These are phyloP conservation scores for Cystoderma amianthinum DNA, from an alignment of 768 basidiomycete species.

Conservation along the genomic window DNA sequence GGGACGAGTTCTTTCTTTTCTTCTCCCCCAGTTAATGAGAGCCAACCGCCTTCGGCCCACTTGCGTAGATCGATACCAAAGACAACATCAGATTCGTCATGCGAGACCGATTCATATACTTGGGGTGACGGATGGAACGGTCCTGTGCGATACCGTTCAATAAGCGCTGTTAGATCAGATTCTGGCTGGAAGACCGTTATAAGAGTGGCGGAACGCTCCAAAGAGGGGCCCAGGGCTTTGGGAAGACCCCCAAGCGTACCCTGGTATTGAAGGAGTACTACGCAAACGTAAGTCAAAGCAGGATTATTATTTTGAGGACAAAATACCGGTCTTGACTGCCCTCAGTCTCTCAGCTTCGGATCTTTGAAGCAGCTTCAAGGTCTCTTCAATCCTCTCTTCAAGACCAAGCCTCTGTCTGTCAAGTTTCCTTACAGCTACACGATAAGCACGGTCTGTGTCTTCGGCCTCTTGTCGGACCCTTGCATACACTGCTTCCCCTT, in stretches of 20 bases:
- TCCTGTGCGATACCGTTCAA: conserved; percentile 90
- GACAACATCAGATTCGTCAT: conserved; percentile 78
- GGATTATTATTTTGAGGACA: background rate
- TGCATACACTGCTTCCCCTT: conserved; percentile 61
- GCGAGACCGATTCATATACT: conserved; percentile 79
- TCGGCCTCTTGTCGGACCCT: conserved; percentile 73
- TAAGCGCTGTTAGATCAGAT: conserved; percentile 76
- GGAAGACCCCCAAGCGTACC: conserved; percentile 71
- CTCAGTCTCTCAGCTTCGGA: conserved; percentile 83
- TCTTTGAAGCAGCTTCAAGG: conserved; percentile 69
- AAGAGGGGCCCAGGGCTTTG: conserved; percentile 52
- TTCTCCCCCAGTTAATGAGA: conserved; percentile 43
- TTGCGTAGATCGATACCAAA: conserved; percentile 90
- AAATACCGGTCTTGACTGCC: conserved; percentile 74
- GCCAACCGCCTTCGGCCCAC: conserved; percentile 86
- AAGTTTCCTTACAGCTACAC: conserved; percentile 71
- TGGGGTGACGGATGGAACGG: conserved; percentile 86
- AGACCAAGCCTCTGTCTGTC: conserved; percentile 81
- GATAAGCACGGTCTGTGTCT: conserved; percentile 74
- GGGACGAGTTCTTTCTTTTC: conserved; percentile 62
- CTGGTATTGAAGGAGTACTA: conserved; percentile 84
- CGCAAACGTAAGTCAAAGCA: background rate
- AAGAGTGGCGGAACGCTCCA: conserved; percentile 67
- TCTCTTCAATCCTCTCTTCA: conserved; percentile 83
- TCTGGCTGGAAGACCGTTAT: conserved; percentile 86